phyloP scores from a whole-genome alignment of 345 rosid species.

The Syzygium oleosum region DNA sequence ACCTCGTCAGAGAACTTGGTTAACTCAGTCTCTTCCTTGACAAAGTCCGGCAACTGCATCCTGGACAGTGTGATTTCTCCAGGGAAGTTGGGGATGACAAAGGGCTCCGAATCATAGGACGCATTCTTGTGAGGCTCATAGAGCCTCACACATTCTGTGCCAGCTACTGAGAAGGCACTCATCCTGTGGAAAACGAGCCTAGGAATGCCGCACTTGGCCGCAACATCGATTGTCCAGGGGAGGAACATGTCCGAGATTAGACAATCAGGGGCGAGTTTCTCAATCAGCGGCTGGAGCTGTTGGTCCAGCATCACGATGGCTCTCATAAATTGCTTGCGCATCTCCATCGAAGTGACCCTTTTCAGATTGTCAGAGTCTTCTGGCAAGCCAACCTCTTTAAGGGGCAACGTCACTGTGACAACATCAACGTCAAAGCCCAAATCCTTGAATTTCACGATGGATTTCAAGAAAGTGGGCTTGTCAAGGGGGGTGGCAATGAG shows the following conservation, averaged over 20 bases:
- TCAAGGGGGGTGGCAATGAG: conserved; percentile 18
- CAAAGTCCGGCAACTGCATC: not conserved
- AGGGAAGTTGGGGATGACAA: conserved; percentile 22
- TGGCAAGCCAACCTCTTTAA: conserved; percentile 15
- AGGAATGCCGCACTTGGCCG: conserved; percentile 20
- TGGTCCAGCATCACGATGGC: conserved; percentile 10
- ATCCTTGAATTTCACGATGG: not conserved
- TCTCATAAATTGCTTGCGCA: not conserved
- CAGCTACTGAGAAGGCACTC: conserved; percentile 9
- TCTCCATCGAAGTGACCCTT: not conserved
- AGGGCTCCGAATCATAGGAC: conserved; percentile 19
- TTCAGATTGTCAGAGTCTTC: conserved; percentile 6
- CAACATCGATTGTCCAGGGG: conserved; percentile 22
- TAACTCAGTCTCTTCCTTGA: not conserved
- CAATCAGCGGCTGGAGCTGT: conserved; percentile 16
- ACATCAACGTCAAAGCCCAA: conserved; percentile 11
- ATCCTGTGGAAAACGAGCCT: conserved; percentile 22
- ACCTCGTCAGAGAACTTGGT: conserved; percentile 1
- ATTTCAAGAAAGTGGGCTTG: conserved; percentile 4
- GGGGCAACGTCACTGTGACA: conserved; percentile 8
- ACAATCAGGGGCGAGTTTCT: conserved; percentile 8
- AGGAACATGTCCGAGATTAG: conserved; percentile 21
- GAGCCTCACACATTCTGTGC: not conserved
- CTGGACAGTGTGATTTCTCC: conserved; percentile 12
- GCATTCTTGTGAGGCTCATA: conserved; percentile 8